Evolutionary conservation across 2,329 filamentous ascomycete species (phyloP).

Genomic region (Anisogramma anomala): DNA sequence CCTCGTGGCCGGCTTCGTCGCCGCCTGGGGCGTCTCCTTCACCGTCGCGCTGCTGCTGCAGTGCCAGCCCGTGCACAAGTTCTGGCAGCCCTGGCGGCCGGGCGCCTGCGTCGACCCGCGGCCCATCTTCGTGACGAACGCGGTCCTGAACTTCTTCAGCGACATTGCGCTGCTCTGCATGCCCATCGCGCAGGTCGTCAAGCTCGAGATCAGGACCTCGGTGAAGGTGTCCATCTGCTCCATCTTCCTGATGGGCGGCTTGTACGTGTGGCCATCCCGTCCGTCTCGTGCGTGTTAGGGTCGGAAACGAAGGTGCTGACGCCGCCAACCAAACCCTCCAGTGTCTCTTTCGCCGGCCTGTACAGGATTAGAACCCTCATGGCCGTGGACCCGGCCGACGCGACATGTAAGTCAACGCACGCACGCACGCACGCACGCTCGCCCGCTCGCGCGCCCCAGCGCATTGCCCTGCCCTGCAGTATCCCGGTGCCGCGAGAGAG

Average conservation of each 20-base stretch:
- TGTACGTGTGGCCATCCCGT: slow-evolving; percentile 24
- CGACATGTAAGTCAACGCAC: not conserved
- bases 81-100: slow-evolving; percentile 32
- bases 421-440: too few species aligned
- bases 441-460: too few species aligned
- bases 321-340: not conserved
- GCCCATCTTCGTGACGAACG: slow-evolving; percentile 38
- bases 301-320: not conserved
- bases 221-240: slow-evolving; percentile 31
- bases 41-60: slow-evolving; percentile 36
- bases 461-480: too few species aligned
- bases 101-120: slow-evolving; percentile 35
- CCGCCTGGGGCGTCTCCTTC: slow-evolving; percentile 35
- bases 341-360: slow-evolving; percentile 10
- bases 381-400: not conserved
- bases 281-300: not conserved
- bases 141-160: slow-evolving; percentile 33
- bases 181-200: slow-evolving; percentile 35
- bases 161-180: slow-evolving; percentile 35
- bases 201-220: slow-evolving; percentile 29
- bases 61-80: slow-evolving; percentile 34
- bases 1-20: slow-evolving; percentile 29
- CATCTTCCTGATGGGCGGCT: slow-evolving; percentile 31
- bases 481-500: too few species aligned
- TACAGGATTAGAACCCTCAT: slow-evolving; percentile 9